These are phyloP conservation scores for Diaporthe ilicicola DNA, from an alignment of 2,329 filamentous ascomycete species.

Conservation along the genomic window DNA sequence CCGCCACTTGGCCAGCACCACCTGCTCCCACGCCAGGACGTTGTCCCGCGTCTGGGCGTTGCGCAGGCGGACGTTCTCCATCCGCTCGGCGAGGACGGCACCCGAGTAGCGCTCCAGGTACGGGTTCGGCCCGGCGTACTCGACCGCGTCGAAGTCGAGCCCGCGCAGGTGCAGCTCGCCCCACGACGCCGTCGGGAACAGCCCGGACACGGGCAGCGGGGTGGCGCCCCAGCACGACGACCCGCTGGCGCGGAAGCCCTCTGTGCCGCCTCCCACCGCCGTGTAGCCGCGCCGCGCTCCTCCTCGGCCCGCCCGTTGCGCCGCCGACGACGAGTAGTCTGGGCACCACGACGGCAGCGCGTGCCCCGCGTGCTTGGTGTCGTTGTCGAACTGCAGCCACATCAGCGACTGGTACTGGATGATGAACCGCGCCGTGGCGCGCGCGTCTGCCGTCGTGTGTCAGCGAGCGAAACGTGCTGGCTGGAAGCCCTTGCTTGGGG, in stretches of 20 bases:
- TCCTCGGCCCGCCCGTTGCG: neutral
- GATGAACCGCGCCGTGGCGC: constrained; percentile 13
- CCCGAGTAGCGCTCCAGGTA: neutral
- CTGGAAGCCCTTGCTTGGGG: too few species aligned
- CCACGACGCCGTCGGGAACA: neutral
- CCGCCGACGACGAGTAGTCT: constrained; percentile 15
- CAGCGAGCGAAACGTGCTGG: too few species aligned
- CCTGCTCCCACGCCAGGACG: constrained; percentile 7
- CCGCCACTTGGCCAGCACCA: neutral
- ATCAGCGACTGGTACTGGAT: constrained; percentile 13
- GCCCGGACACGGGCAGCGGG: neutral
- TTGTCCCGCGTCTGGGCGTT: constrained; percentile 1
- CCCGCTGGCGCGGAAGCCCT: neutral
- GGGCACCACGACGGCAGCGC: constrained; percentile 10
- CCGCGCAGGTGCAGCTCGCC: constrained; percentile 11
- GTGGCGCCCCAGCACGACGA: neutral
- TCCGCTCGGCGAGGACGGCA: neutral
- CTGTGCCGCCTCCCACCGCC: neutral
- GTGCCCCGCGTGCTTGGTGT: neutral
- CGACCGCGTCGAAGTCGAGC: neutral
- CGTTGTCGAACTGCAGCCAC: constrained; percentile 20
- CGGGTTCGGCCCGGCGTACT: constrained; percentile 9
- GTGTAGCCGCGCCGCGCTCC: neutral
- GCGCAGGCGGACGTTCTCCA: constrained; percentile 1
- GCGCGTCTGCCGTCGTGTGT: neutral